These are phyloP conservation scores for Rauvolfia tetraphylla DNA, from an alignment of 257 asterid species.

Conservation along the genomic window DNA sequence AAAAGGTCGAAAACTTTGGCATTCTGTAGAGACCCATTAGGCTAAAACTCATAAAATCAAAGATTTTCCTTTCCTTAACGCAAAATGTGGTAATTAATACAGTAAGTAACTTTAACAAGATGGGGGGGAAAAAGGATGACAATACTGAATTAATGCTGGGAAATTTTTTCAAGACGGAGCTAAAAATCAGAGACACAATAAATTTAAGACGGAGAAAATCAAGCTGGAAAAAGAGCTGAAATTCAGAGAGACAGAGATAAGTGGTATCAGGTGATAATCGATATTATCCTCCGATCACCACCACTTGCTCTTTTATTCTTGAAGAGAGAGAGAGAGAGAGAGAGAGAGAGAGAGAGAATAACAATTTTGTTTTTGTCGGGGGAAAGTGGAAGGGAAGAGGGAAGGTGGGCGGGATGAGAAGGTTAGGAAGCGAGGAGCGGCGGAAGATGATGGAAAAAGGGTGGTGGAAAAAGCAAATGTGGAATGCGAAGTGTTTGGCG, in stretches of 20 bases:
- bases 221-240: slow-evolving; percentile 5
- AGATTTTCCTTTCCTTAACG: neutral
- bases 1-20: neutral
- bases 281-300: slow-evolving; percentile 2
- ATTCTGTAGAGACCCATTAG: slow-evolving; percentile 24
- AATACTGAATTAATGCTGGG: neutral
- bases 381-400: neutral
- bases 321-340: neutral
- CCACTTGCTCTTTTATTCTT: neutral
- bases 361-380: slow-evolving; percentile 9
- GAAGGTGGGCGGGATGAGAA: no score
- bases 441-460: neutral
- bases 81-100: neutral
- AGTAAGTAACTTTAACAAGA: neutral
- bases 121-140: neutral
- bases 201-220: neutral
- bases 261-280: neutral
- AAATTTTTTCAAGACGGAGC: neutral
- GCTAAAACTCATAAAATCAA: slow-evolving; percentile 19
- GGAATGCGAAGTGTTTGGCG: neutral
- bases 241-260: neutral
- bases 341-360: slow-evolving; percentile 6
- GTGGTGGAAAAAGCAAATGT: neutral
- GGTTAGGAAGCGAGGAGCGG: no score
- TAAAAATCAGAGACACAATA: neutral